These are phyloP conservation scores for Mortierella sp. DNA, from an alignment of 371 early-diverging fungal species.

Conservation along the genomic window DNA sequence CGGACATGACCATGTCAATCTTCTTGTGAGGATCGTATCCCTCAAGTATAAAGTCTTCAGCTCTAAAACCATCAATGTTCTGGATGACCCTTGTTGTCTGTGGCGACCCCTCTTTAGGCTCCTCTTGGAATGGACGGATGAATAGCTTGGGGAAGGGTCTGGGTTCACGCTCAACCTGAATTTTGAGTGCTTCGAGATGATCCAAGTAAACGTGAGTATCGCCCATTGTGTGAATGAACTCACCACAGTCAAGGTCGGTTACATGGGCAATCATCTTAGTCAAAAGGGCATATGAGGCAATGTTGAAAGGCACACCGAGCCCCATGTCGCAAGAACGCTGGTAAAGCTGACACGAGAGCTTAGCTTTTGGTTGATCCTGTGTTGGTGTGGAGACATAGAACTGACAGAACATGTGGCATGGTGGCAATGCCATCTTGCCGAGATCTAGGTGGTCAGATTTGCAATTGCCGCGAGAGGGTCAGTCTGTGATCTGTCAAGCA, in stretches of 20 bases:
- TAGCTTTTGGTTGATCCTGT: slow-evolving; percentile 56
- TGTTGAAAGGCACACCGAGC: slow-evolving; percentile 99
- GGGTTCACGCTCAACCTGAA: slow-evolving; percentile 89
- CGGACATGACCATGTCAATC: slow-evolving; percentile 97
- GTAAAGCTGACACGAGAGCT: slow-evolving; percentile 95
- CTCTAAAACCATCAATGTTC: slow-evolving; percentile 86
- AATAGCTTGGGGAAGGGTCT: slow-evolving; percentile 87
- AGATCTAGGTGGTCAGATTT: too few species aligned
- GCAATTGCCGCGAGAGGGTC: too few species aligned
- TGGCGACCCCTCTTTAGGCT: slow-evolving; percentile 7
- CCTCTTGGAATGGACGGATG: slow-evolving; percentile 56
- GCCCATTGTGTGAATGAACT: slow-evolving; percentile 96
- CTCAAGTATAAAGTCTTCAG: slow-evolving; percentile 87
- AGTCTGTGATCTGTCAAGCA: too few species aligned
- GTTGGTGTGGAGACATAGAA: slow-evolving; percentile 86
- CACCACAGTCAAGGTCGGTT: slow-evolving; percentile 87
- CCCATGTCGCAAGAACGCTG: slow-evolving; percentile 99
- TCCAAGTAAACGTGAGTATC: slow-evolving; percentile 98
- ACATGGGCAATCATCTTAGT: slow-evolving; percentile 96
- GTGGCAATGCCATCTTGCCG: slow-evolving; percentile 92
- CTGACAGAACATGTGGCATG: slow-evolving; percentile 97
- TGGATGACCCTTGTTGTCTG: slow-evolving; percentile 58
- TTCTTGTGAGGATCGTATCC: slow-evolving; percentile 93
- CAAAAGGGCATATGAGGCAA: slow-evolving; percentile 97
- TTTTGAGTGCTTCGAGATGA: slow-evolving; percentile 91